Base-by-base conservation (phyloP, 2,329 filamentous ascomycete species). In the Hypoxylon sp. region DNA sequence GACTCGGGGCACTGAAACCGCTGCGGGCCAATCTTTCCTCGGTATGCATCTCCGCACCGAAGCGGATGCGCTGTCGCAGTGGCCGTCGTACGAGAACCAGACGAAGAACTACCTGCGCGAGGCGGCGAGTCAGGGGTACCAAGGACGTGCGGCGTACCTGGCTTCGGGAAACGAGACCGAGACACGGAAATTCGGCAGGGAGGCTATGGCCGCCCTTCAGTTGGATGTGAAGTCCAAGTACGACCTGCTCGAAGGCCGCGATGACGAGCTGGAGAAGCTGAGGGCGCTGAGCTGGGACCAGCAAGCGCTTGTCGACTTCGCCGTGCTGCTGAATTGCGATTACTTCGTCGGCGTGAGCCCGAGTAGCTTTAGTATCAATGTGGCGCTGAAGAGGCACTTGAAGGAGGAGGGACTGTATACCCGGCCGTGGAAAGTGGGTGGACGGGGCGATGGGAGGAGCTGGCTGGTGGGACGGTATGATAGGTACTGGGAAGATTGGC, bases 1-100 rank as follows among this genome's bases (percentile, higher is more conserved):
- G 19, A 28, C 69, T 59, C 65, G 64, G 51, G 70, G 69, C 4
- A 56, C 59, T 6, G 55, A 71, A 23, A 49, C 13, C n/a, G 41
- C 14, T 17, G 23, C 43, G 38, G 34, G 65, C 36, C 13, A 53
- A 45, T 25, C 65, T 0, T 82, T 78, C 64, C 71, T 79, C 1
- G 82, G 82, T 0, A 71, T 84, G 1, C 83, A 85, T 68, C 78
- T 85, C 3, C 79, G 83, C 6, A 82, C 82, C 0, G 83, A 85
- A 64, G 78, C 75, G 52, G 82, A 85, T 64, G 82, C 82, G 2
- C 70, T 84, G 13, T 74, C 75, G 14, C 74, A 77, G 45, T 85
- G 83, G 82, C 82, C 82, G 13, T 75, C 77, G 1, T 84, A 79
- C 61, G 77, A 80, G 6, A 75, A 79, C 14, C 82, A 84, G 71